Evolutionary conservation across 306 rosid species (phyloP), one percentile per base, ranked within the genome.

Genomic region (Alnus rubra): DNA sequence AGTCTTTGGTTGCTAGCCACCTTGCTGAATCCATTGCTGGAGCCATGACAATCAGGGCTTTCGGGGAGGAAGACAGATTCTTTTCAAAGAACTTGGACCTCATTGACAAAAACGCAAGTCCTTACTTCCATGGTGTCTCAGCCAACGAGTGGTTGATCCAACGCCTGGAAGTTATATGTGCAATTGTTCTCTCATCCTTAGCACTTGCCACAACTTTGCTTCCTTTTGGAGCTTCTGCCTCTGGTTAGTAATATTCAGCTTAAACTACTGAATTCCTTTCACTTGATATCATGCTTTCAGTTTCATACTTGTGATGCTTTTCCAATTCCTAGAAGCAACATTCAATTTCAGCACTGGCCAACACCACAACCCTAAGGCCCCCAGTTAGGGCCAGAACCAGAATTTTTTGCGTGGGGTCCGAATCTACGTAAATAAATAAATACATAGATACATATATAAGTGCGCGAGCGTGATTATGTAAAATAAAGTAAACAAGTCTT

Each of bases 11-110:
- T 42, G 87, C 83, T 19, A 83, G 83, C 81, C 69, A 79, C 58
- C 78, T 83, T 35, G 77, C 73, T 1, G 87, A 83, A 79, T 75
- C 87, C 4, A 64, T 79, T 47, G 78, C 78, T 11, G 87, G 87
- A 70, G 75, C 81, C 65, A 47, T 76, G 81, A 76, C 83, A 31
- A 79, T 83, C 78, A 75, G 81, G 76, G 87, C 87, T 45, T 83
- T 79, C 16, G 81, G 75, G n/a, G 84, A 76, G 54, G 76, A 79
- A 73, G 62, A 79, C 15, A 68, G 73, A 2, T 71, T 72, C 75
- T 74, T 75, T 31, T 75, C 13, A 4, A 83, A 76, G 51, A 63
- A 71, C 78, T 75, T 83, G 71, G 80, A 79, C 1, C 67, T 75
- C 12, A 71, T 79, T 60, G 86, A 83, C 77, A 76, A 68, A 53